Conservation (phyloP, 2,329 filamentous ascomycete species). For the Knoxdaviesia capensis region DNA sequence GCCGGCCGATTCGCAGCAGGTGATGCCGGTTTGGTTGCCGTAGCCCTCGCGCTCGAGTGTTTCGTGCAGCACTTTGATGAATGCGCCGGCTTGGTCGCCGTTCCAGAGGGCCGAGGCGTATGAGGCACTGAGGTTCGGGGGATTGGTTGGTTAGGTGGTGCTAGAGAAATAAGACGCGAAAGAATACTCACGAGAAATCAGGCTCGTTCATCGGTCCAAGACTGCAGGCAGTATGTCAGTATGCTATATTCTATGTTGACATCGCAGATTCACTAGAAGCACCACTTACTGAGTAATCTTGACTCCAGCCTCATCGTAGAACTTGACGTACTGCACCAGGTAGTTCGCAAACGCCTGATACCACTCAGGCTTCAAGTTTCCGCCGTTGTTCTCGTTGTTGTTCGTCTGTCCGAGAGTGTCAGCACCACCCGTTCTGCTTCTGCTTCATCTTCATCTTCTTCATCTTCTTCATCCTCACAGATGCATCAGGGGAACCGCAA, state of each 20-base stretch:
- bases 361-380: slow-evolving; percentile 15
- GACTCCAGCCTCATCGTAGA: slow-evolving; percentile 21
- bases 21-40: slow-evolving; percentile 9
- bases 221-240: background rate
- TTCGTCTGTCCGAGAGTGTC: background rate
- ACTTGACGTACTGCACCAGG: slow-evolving; percentile 24
- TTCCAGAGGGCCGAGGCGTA: slow-evolving; percentile 26
- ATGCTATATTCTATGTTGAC: too few relatives aligned
- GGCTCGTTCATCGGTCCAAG: slow-evolving; percentile 25
- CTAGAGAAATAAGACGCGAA: background rate
- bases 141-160: background rate
- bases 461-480: too few relatives aligned
- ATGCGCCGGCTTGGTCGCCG: slow-evolving; percentile 25
- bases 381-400: slow-evolving; percentile 3
- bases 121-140: background rate
- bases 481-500: background rate
- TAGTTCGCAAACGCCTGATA: slow-evolving; percentile 26
- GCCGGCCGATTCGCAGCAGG: slow-evolving; percentile 18
- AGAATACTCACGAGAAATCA: slow-evolving; percentile 1
- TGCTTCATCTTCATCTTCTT: too few relatives aligned
- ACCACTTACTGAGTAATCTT: slow-evolving; percentile 15
- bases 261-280: too few relatives aligned
- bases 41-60: slow-evolving; percentile 8
- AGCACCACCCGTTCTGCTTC: too few relatives aligned
- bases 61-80: slow-evolving; percentile 25